Evolutionary conservation across 2,329 filamentous ascomycete species (phyloP).

Genomic region (Podosphaera fusca): DNA sequence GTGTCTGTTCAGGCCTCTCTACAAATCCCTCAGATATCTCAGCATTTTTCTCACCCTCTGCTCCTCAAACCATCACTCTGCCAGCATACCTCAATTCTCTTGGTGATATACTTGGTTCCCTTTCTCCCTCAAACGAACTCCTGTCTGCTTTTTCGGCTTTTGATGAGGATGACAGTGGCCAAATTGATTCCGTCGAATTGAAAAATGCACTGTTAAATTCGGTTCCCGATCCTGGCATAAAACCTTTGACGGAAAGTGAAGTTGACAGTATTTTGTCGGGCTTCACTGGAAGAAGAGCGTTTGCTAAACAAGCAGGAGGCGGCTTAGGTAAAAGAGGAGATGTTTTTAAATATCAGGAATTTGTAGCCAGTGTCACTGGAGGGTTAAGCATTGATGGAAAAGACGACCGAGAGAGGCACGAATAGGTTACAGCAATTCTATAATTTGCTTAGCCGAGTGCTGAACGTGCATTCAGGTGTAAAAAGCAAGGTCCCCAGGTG

Average conservation of each 20-base stretch:
- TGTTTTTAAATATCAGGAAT: constrained; percentile 85
- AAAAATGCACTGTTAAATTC: constrained; percentile 67
- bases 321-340: constrained; percentile 45
- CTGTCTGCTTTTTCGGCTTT: constrained; percentile 83
- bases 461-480: too few relatives aligned
- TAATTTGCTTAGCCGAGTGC: too few relatives aligned
- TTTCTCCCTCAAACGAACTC: constrained; percentile 62
- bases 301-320: constrained; percentile 34
- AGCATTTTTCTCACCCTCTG: constrained; percentile 57
- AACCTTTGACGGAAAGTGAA: constrained; percentile 42
- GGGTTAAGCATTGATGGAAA: constrained; percentile 11
- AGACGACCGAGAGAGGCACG: constrained; percentile 1
- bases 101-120: constrained; percentile 45
- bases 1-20: constrained; percentile 37
- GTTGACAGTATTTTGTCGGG: constrained; percentile 73
- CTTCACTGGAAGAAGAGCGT: constrained; percentile 64
- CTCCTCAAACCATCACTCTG: constrained; percentile 53
- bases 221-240: constrained; percentile 47
- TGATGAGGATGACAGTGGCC: constrained; percentile 84
- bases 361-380: constrained; percentile 29
- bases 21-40: constrained; percentile 47
- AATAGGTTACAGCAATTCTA: too few relatives aligned
- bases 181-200: constrained; percentile 65
- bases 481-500: too few relatives aligned
- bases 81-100: constrained; percentile 70